Conservation (phyloP, 768 basidiomycete genomes). For the Daedaleopsis sinensis region DNA sequence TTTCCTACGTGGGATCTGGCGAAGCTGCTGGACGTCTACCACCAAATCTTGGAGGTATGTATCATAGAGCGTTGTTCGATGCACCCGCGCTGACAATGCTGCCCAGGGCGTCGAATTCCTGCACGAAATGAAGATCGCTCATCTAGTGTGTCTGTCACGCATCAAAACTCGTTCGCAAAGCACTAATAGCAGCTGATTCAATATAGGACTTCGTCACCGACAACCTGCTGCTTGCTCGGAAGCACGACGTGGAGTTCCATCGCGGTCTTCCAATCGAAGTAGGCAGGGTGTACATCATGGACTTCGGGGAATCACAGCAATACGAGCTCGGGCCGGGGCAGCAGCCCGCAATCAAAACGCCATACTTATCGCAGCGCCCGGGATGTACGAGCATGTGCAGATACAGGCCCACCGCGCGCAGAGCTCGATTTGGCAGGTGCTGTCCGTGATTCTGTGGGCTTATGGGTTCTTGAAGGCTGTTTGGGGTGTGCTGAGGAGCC, state of each 20-base stretch:
- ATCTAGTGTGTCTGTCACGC: not conserved
- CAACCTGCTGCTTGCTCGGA: not conserved
- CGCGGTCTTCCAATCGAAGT: not conserved
- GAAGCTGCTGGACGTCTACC: not conserved
- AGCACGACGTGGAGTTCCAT: not conserved
- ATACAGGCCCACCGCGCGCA: too few species aligned
- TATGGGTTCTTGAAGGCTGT: too few species aligned
- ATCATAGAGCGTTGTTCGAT: too few species aligned
- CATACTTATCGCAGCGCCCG: not conserved
- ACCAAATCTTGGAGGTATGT: not conserved
- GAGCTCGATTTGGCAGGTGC: too few species aligned
- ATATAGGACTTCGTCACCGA: not conserved
- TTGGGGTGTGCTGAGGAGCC: too few species aligned
- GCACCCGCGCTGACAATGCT: not conserved
- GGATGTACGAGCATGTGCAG: too few species aligned
- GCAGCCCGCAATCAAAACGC: not conserved
- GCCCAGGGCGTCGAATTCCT: conserved; percentile 6
- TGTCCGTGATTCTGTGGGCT: too few species aligned
- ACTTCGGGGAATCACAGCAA: not conserved
- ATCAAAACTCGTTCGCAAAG: too few species aligned
- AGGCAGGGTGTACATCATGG: conserved; percentile 3
- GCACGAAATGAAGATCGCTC: not conserved
- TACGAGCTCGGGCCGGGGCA: not conserved
- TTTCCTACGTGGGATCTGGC: not conserved
- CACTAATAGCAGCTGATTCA: not conserved